Evolutionary conservation across 768 basidiomycete species (phyloP), one percentile per base, ranked within the genome.

Genomic region (Tricholoma furcatifolium): DNA sequence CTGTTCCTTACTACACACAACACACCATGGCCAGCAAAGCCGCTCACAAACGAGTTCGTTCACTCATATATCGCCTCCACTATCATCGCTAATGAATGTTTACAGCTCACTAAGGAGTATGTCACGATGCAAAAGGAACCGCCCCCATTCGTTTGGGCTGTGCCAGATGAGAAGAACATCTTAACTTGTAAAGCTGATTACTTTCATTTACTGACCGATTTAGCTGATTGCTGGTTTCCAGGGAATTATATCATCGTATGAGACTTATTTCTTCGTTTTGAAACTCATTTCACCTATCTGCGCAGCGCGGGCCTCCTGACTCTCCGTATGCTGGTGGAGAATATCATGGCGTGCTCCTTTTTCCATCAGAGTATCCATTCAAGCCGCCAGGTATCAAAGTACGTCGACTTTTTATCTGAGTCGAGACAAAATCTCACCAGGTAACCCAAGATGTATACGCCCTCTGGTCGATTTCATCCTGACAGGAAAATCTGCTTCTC

Each of bases 401-500:
- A 57, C 18, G 75, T 60, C 51, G 31, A 31, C 41, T 43, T 42
- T 42, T 15, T 17, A 15, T 21, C 20, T 41, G 20, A 51, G 23
- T 35, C 31, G 49, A 53, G 40, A 2, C 43, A 10, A n/a, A 4
- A 17, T 38, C 53, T 61, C 43, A 60, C 40, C 43, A 48, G 15
- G 34, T 40, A 23, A 41, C 17, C 35, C 18, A 61, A 94, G 92
- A 92, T 94, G 91, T 81, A 85, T 61, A 94, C 93, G 12, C 93
- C 93, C 0, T 91, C 90, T 5, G 93, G 93, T 17, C 84, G 93
- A 54, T 95, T 95, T 71, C 83, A 89, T 59, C 90, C 91, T 18
- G 91, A 93, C 76, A 86, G 84, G 74, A 97, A 94, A 79, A 97
- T 98, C 50, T 98, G 95, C 67, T 96, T 97, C 73, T 96, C 93